Conservation (phyloP, 2,329 filamentous ascomycete genomes). For the Botryotinia narcissicola region DNA sequence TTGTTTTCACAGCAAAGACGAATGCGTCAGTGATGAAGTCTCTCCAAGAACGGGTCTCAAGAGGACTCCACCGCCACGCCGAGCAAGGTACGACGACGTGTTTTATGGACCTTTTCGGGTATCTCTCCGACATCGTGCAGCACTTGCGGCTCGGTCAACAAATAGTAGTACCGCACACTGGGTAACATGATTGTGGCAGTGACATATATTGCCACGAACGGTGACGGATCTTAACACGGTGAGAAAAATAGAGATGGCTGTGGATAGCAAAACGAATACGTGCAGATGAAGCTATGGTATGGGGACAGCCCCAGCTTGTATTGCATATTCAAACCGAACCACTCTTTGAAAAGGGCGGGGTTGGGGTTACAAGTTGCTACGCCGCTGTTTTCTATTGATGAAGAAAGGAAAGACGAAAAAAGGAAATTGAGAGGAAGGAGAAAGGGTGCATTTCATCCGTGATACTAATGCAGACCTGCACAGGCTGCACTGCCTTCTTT, state of each 20-base stretch:
- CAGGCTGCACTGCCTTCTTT: neutral
- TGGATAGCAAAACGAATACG: constrained; percentile 5
- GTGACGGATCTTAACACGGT: constrained; percentile 5
- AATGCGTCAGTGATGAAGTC: neutral
- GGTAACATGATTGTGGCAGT: neutral
- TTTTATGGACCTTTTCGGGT: constrained; percentile 11
- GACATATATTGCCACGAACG: constrained; percentile 2
- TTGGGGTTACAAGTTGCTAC: neutral
- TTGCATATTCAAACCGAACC: neutral
- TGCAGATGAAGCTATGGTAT: constrained; percentile 5
- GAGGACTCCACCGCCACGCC: constrained; percentile 10
- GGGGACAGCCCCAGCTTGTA: neutral
- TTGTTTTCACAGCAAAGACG: constrained; percentile 8
- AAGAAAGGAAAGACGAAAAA: neutral
- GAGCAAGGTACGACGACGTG: constrained; percentile 15
- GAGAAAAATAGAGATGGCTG: neutral
- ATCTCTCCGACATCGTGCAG: constrained; percentile 1
- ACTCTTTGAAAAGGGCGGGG: constrained; percentile 12
- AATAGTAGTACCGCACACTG: neutral
- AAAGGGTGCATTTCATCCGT: neutral
- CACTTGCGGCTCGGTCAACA: constrained; percentile 4
- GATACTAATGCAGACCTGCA: neutral
- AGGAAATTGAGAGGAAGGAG: neutral
- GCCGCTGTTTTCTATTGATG: neutral
- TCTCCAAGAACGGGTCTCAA: neutral